Evolutionary conservation across 2,329 filamentous ascomycete species (phyloP), one percentile per base, ranked within the genome.

Genomic region (Fusarium haematococcum): DNA sequence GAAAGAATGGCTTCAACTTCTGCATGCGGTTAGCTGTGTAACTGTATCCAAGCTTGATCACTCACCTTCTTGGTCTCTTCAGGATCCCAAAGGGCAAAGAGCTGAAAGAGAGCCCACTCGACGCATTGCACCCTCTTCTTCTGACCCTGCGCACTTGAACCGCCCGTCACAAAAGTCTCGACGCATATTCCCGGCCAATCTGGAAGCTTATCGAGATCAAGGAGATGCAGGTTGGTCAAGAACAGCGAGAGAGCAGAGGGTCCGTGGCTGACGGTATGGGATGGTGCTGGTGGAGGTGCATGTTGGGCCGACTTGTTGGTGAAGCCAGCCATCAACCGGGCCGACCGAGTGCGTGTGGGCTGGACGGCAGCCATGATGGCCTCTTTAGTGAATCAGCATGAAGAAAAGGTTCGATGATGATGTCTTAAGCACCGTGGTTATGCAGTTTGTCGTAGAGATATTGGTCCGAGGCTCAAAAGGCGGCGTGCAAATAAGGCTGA

Each of bases 1-100:
- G 97, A 80, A 97, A 98, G 86, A 96, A 97, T 0, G 95, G 94
- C 67, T 92, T 92, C 11, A 98, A 88, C 88, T 97, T 98, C 93
- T 96, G 79, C 6, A 63, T 23, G 54, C 11, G n/a, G 56, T 63
- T 33, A 52, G 63, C 70, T 57, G 75, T 35, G 20, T 14, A 59
- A 18, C 23, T 7, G 5, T 6, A 6, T 1, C 30, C 11, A 8
- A 23, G 1, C 5, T 4, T 14, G 4, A 2, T 41, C 4, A 78
- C 85, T 45, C 87, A 95, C 94, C 85, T 92, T 92, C 72, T 90
- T 89, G 20, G 95, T 90, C 77, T 94, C 93, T 13, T 92, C 89
- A 0, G 90, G 89, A 79, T 98, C 94, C 93, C 95, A 98, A 4
- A 97, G 85, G 41, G 89, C 87, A 81, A 98, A 98, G 16, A 99